phyloP scores from a whole-genome alignment of 768 basidiomycete species.

The Tricholoma saponaceum region DNA sequence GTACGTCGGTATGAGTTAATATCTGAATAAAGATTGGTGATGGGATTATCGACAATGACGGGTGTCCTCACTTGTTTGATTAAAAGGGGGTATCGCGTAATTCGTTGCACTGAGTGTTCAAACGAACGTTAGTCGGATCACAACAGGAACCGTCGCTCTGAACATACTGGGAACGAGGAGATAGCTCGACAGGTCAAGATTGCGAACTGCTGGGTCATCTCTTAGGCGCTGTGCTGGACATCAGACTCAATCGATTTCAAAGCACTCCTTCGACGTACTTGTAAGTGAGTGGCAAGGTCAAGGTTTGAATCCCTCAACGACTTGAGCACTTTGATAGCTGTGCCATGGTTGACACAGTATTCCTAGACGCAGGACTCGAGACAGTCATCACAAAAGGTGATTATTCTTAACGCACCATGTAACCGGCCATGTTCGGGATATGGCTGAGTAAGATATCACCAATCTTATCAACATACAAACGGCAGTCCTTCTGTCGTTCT shows the following conservation, averaged over 20 bases:
- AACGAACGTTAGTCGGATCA: background rate
- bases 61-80: slow-evolving; percentile 60
- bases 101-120: slow-evolving; percentile 74
- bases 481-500: slow-evolving; percentile 84
- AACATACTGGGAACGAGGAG: slow-evolving; percentile 83
- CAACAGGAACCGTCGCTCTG: background rate
- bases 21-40: slow-evolving; percentile 42
- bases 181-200: slow-evolving; percentile 87
- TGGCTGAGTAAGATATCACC: slow-evolving; percentile 80
- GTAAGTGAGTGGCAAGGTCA: slow-evolving; percentile 60
- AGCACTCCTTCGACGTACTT: slow-evolving; percentile 39
- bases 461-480: slow-evolving; percentile 87
- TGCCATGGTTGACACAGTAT: slow-evolving; percentile 88
- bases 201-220: slow-evolving; percentile 73
- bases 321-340: slow-evolving; percentile 72
- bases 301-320: slow-evolving; percentile 66
- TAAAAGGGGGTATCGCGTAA: slow-evolving; percentile 90
- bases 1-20: slow-evolving; percentile 69
- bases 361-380: slow-evolving; percentile 39
- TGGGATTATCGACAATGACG: background rate
- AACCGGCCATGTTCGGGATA: slow-evolving; percentile 74
- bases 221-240: slow-evolving; percentile 52
- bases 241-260: background rate
- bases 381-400: background rate
- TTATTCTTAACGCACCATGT: slow-evolving; percentile 54